phyloP scores from a whole-genome alignment of 305 asterid genomes.

The Ajuga reptans region DNA sequence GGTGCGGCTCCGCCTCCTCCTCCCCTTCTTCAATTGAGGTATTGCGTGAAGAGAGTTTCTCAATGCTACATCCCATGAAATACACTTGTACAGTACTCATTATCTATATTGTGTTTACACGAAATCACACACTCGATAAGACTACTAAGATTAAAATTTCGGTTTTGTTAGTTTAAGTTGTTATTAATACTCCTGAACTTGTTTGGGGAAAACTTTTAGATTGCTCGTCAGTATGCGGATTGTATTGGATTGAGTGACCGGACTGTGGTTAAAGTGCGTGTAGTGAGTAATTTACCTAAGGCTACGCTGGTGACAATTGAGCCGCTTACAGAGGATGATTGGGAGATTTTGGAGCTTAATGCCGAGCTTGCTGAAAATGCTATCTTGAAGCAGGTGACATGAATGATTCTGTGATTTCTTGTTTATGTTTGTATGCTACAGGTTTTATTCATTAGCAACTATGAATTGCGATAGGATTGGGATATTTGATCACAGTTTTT shows the following conservation, averaged over 20 bases:
- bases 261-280: conserved; percentile 56
- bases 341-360: conserved; percentile 97
- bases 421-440: neutral
- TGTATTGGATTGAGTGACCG: conserved; percentile 73
- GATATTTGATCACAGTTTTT: neutral
- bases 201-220: conserved; percentile 33
- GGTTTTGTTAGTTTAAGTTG: neutral
- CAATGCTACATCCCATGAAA: neutral
- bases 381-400: conserved; percentile 75
- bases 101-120: neutral
- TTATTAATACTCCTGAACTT: neutral
- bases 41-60: neutral
- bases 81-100: neutral
- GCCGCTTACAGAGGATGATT: conserved; percentile 94
- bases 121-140: neutral
- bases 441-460: neutral
- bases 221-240: conserved; percentile 77
- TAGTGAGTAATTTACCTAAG: conserved; percentile 57
- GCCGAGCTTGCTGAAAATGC: conserved; percentile 78
- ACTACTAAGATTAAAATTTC: neutral
- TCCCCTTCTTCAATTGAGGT: conserved; percentile 78
- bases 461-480: neutral
- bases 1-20: conserved; percentile 87
- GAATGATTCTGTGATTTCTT: conserved; percentile 4
- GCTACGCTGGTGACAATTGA: conserved; percentile 75